phyloP scores from a whole-genome alignment of 2,329 filamentous ascomycete genomes.

The Aureobasidium vineae region DNA sequence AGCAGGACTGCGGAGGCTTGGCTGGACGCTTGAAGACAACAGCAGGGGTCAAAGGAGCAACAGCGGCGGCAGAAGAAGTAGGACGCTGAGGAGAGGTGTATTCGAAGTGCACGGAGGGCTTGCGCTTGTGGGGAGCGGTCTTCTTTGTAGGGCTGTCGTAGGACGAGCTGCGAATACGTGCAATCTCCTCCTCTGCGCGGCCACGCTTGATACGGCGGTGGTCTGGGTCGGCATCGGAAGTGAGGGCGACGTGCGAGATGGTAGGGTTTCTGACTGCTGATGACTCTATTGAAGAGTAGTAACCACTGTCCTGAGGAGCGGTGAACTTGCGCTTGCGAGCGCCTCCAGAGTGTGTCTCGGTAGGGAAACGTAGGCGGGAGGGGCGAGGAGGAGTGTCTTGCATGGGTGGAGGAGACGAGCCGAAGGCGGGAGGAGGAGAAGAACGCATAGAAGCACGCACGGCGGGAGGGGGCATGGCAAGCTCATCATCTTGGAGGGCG shows the following conservation, averaged over 20 bases:
- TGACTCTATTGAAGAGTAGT: constrained; percentile 94
- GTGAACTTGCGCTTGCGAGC: constrained; percentile 74
- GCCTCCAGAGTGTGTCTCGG: constrained; percentile 61
- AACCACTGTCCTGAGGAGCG: constrained; percentile 89
- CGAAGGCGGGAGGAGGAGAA: constrained; percentile 70
- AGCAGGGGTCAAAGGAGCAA: constrained; percentile 73
- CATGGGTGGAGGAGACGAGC: constrained; percentile 92
- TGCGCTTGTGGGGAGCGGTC: constrained; percentile 32
- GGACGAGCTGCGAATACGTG: constrained; percentile 84
- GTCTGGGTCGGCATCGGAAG: constrained; percentile 65
- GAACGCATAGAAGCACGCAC: constrained; percentile 53
- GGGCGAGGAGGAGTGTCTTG: constrained; percentile 75
- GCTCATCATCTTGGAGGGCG: constrained; percentile 49
- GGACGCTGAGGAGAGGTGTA: constrained; percentile 69
- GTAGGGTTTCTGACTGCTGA: constrained; percentile 69
- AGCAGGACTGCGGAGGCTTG: constrained; percentile 71
- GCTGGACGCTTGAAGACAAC: constrained; percentile 72
- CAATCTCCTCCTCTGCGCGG: constrained; percentile 93
- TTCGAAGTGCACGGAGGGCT: constrained; percentile 32
- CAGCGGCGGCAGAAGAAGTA: constrained; percentile 58
- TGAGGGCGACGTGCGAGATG: constrained; percentile 61
- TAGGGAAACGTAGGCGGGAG: constrained; percentile 51
- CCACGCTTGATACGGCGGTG: constrained; percentile 71
- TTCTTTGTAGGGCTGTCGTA: constrained; percentile 83
- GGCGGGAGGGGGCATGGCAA: constrained; percentile 45